Base-by-base conservation (phyloP, 176 grass and related monocot genomes). In the Canna indica region DNA sequence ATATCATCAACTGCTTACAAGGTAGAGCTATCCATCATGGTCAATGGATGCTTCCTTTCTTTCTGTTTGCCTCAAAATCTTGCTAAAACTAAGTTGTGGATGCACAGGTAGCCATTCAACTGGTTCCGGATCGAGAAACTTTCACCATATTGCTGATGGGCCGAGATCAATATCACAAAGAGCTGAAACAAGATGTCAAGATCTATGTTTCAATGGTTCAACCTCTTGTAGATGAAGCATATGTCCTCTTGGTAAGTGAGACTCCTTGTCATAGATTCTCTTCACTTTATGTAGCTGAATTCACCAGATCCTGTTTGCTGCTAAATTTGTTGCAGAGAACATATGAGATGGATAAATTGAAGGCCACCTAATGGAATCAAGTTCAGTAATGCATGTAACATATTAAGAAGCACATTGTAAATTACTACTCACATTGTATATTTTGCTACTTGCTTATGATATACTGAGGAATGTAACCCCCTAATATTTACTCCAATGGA, bases 1-100 rank as follows among this genome's bases (percentile, higher is more conserved):
- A 90, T 97, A 46, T 78, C 93, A 56, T 90, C 93, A 32, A 81
- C 93, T 30, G 88, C 93, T 31, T 97, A 76, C 36, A 97, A 90
- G 84, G 93, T 96, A 44, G 36, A 57, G 24, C 53, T 6, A 5
- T 22, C 25, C 8, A 5, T 18, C 4, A n/a, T n/a, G n/a, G 15
- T 65, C 13, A 22, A 16, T 36, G 17, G 22, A 16, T 22, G 11
- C 12, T 11, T 33, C 27, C 2, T 33, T 33, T 33, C 34, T 31
- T 20, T 54, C 4, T 20, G 1, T 15, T 20, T 54, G 30, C 36
- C 2, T 36, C 6, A 36, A 18, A 1, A 8, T 36, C 30, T 30
- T 65, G 28, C 16, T 22, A 65, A 17, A 35, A 36, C 7, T 20
- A 66, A 22, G 20, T 45, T 42, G 8, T 13, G n/a, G 22, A 54